Base-by-base conservation (phyloP, 2,329 filamentous ascomycete species). In the Penicillium sp. region DNA sequence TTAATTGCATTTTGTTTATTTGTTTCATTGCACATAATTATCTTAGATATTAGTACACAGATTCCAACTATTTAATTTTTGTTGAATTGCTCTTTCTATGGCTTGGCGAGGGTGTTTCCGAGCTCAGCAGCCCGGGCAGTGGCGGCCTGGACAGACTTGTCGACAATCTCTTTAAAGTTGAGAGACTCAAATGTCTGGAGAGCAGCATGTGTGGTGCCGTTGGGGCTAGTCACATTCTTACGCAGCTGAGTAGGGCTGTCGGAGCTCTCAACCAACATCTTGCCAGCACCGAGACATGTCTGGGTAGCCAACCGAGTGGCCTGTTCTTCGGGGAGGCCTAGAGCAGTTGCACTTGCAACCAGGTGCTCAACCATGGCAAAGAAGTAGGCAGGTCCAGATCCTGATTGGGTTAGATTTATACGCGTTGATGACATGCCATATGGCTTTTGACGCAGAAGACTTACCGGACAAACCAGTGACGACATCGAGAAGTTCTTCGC, bases 341-440 rank as follows among this genome's bases (percentile, higher is more conserved):
- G 58, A 3, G 67, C 64, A 4, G 67, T 72, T 5, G 69, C 69
- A 48, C 69, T 72, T 28, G 69, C 61, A 30, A 72, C 53, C 4
- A 72, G 53, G 47, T 72, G 69, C 48, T 72, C 70, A 17, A 72
- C 70, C 69, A 72, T 71, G 25, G 70, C 70, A 56, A 72, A 72
- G 62, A 72, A 72, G 45, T 72, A 72, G 8, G 70, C 70, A 5
- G 70, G 70, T 11, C 70, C 70, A n/a, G 70, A 72, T 50, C 70
- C 70, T 72, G 19, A 36, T 10, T 16, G 2, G 2, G 35, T 62
- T 17, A 61, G 49, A 44, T 47, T 37, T 9, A 19, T 40, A 17
- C n/a, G 3, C 14, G 3, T 42, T 26, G 4, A 22, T 42, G 17
- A 17, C 7, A 25, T 25, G 28, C 28, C 37, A 1, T 17, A 25